Percentiles rank a stretch among this genome's conserved stretches.
Evolutionary conservation across 148 eudicot genomes (phyloP).

Genomic region (Persicaria tinctoria): DNA sequence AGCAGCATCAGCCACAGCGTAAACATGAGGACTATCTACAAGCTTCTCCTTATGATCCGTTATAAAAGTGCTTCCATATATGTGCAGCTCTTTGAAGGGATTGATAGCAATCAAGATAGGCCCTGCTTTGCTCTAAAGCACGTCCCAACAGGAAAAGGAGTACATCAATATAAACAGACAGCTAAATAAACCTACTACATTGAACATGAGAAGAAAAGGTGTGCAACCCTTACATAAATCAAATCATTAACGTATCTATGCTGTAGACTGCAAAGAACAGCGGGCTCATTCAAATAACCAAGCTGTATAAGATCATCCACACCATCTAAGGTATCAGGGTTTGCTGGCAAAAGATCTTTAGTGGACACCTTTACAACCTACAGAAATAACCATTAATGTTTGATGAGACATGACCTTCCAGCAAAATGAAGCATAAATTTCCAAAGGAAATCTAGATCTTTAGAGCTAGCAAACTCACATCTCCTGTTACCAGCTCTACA

Average conservation of each 20-base stretch:
- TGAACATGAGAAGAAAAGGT: neutral
- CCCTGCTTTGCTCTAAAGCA: slow-evolving; percentile 73
- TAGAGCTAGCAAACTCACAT: slow-evolving; percentile 43
- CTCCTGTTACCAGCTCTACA: slow-evolving; percentile 51
- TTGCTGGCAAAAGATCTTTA: slow-evolving; percentile 76
- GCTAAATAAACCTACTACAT: neutral
- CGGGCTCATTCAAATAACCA: slow-evolving; percentile 91
- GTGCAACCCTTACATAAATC: slow-evolving; percentile 52
- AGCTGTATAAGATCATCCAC: slow-evolving; percentile 92
- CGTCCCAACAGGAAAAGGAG: neutral
- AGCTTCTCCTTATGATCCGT: slow-evolving; percentile 59
- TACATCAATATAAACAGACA: neutral
- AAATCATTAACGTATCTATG: slow-evolving; percentile 63
- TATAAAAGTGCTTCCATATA: slow-evolving; percentile 54
- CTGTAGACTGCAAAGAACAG: slow-evolving; percentile 78
- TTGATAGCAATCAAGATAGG: slow-evolving; percentile 85
- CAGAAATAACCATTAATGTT: slow-evolving; percentile 6
- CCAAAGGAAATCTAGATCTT: neutral
- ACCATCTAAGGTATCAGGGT: slow-evolving; percentile 81
- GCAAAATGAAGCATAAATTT: no score
- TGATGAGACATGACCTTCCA: no score
- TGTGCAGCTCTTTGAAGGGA: slow-evolving; percentile 72
- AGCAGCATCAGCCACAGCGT: slow-evolving; percentile 63
- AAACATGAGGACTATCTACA: slow-evolving; percentile 84
- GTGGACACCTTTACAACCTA: slow-evolving; percentile 56